phyloP scores from a whole-genome alignment of 768 basidiomycete species.

The Kwoniella botswanensis region DNA sequence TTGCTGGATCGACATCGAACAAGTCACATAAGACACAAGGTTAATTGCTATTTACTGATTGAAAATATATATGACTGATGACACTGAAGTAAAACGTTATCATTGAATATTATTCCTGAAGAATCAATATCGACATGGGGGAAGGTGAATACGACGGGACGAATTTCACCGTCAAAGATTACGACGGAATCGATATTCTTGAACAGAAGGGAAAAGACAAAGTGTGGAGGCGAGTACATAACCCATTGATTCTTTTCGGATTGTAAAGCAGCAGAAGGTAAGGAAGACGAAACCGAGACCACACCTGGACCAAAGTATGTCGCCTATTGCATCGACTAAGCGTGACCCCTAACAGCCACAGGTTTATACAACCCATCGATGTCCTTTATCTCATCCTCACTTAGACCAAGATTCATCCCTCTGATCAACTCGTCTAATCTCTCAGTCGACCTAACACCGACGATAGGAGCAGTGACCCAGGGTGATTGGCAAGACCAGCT shows the following conservation, averaged over 20 bases:
- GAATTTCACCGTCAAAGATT: too few relatives aligned
- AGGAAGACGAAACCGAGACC: not conserved
- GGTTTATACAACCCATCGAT: slow-evolving; percentile 67
- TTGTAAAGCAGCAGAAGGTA: not conserved
- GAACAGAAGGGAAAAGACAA: too few relatives aligned
- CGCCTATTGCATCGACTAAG: slow-evolving; percentile 5
- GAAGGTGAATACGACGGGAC: too few relatives aligned
- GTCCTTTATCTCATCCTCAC: slow-evolving; percentile 66
- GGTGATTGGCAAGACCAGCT: slow-evolving; percentile 65
- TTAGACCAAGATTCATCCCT: slow-evolving; percentile 63
- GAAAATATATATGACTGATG: not conserved
- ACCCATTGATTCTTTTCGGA: too few relatives aligned
- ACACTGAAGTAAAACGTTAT: too few relatives aligned
- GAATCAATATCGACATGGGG: not conserved
- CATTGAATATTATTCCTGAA: too few relatives aligned
- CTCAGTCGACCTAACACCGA: slow-evolving; percentile 65
- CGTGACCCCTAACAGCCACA: slow-evolving; percentile 34
- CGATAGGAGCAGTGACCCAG: slow-evolving; percentile 67
- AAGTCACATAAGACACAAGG: not conserved
- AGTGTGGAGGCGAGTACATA: too few relatives aligned
- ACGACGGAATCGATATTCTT: too few relatives aligned
- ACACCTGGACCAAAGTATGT: not conserved
- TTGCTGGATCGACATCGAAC: not conserved
- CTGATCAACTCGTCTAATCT: slow-evolving; percentile 66
- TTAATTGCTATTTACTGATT: not conserved